Conservation (phyloP, 106 monocot species). For the Dioscorea alata region DNA sequence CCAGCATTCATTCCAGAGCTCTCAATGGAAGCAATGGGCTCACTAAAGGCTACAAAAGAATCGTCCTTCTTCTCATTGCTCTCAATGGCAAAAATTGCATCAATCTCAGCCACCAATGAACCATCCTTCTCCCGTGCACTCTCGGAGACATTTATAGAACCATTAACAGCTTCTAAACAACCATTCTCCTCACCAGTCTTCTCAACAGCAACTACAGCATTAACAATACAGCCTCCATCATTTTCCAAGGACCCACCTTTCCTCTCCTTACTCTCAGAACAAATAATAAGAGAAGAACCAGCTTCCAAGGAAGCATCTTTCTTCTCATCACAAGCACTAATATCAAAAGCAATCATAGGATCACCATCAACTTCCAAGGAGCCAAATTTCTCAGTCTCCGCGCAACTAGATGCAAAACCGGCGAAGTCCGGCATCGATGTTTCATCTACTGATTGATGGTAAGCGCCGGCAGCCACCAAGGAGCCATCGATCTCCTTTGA, state of each 20-base stretch:
- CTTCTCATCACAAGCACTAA: not conserved
- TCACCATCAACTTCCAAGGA: no score
- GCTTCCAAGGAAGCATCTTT: not conserved
- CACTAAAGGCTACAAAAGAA: not conserved
- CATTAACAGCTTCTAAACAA: not conserved
- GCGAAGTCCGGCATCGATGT: no score
- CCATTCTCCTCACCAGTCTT: not conserved
- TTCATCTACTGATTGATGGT: no score
- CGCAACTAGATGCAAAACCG: no score
- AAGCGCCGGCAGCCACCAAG: no score
- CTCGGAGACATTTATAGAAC: not conserved
- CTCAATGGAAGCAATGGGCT: not conserved
- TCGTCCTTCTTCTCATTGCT: not conserved
- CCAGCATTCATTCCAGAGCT: not conserved
- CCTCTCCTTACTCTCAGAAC: slow-evolving; percentile 1
- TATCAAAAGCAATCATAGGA: no score
- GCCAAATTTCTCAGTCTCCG: no score
- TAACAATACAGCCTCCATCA: not conserved
- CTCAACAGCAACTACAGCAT: not conserved
- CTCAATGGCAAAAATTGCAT: not conserved
- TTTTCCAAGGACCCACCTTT: slow-evolving; percentile 7
- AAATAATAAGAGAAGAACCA: not conserved
- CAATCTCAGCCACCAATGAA: not conserved
- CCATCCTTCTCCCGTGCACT: not conserved
- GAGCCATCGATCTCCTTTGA: no score